Base-by-base conservation (phyloP, 140 eudicot species). In the Erigeron philadelphicus region DNA sequence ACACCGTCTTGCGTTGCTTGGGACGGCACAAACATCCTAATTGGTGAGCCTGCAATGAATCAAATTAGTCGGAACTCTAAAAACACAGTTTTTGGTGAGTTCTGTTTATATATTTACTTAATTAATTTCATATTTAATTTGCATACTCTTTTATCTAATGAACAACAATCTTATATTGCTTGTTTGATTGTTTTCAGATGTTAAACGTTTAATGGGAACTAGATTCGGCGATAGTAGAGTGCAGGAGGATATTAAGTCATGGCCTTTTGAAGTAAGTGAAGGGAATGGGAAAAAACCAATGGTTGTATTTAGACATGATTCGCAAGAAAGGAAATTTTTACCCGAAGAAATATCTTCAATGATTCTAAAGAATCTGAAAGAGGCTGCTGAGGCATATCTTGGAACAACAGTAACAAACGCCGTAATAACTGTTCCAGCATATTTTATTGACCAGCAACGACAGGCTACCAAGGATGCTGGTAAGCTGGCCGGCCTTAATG, bases 81-180 rank as follows among this genome's bases (percentile, higher is more conserved):
- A 16, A 52, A 52, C 57, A 52, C 57, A 1, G 57, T 52, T 52
- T 52, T 52, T 52, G 57, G 57, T 52, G n/a, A 46, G 52, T 46
- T 1, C 4, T 11, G 4, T 46, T 46, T 11, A 46, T 21, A 21
- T 21, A 21, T 46, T 46, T 46, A 9, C 13, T 46, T 21, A 21
- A 10, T 46, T 46, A 9, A 4, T 46, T 46, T 9, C 38, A 4
- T 46, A 46, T 10, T 9, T 46, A 8, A 46, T 12, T 46, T 46
- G 4, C 4, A 46, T 46, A 46, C 38, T 5, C 38, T 9, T 3
- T 46, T 46, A 46, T 46, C 2, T 46, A 12, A 9, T 9, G 52
- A 46, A 46, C 12, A 1, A 9, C 52, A 46, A 46, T 46, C 52
- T 46, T 46, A 31, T 31, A 31, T 31, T 4, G 3, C 4, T 1